A percentile compares a stretch with the other conserved stretches of the same genome.
Conservation (phyloP, 306 rosid species). For the Vigna trinervia region DNA sequence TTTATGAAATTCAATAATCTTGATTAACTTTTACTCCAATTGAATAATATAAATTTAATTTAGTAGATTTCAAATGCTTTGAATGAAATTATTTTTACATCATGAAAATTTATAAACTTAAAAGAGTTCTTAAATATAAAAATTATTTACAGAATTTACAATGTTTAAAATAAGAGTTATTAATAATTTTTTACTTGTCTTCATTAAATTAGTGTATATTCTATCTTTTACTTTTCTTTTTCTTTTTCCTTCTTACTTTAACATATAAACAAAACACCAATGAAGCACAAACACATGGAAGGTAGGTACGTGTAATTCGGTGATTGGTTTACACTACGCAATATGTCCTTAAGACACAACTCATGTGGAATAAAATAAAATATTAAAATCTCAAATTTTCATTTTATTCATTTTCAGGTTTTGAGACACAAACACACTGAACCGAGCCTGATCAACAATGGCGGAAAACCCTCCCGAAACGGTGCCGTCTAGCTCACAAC, state of each 20-base stretch:
- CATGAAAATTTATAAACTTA: no score
- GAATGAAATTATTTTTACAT: no score
- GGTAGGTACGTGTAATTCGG: not conserved
- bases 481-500: conserved; percentile 49
- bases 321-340: not conserved
- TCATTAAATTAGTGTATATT: not conserved
- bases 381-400: conserved; percentile 5
- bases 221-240: not conserved
- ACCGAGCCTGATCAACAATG: conserved; percentile 47
- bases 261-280: not conserved
- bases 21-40: no score
- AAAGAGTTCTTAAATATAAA: no score
- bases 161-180: not conserved
- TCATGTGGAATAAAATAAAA: not conserved
- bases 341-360: not conserved
- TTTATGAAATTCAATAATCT: no score
- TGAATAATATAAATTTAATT: no score
- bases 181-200: not conserved
- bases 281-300: not conserved
- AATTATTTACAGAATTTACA: no score
- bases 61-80: no score
- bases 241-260: not conserved
- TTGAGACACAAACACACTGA: not conserved
- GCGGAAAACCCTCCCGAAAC: conserved; percentile 56
- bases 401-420: conserved; percentile 15